Conservation (phyloP, 306 rosid genomes). For the Cyclanthera cordifolia region DNA sequence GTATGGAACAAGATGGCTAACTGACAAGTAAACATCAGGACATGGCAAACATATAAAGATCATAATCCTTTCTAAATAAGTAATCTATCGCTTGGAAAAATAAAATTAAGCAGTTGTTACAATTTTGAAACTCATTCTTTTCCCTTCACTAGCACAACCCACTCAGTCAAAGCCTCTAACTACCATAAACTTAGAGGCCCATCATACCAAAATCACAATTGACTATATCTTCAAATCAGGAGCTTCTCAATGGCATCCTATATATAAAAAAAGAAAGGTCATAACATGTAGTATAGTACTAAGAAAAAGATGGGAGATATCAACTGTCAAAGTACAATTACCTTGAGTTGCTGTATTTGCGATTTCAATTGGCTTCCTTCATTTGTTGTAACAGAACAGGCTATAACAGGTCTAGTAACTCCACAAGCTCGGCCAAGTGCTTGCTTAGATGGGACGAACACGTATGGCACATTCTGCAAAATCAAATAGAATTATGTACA, state of each 20-base stretch:
- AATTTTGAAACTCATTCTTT: slow-evolving; percentile 18
- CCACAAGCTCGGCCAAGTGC: slow-evolving; percentile 95
- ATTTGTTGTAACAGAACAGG: slow-evolving; percentile 76
- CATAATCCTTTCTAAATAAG: neutral
- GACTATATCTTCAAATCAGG: slow-evolving; percentile 35
- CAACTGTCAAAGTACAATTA: slow-evolving; percentile 1
- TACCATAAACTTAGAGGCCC: slow-evolving; percentile 53
- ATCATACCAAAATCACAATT: slow-evolving; percentile 37
- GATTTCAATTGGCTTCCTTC: slow-evolving; percentile 93
- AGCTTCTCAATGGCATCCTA: slow-evolving; percentile 97
- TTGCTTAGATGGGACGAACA: slow-evolving; percentile 83
- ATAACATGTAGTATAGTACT: neutral
- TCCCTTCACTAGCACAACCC: slow-evolving; percentile 11
- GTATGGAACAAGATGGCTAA: neutral
- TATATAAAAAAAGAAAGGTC: slow-evolving; percentile 7
- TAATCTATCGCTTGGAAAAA: neutral
- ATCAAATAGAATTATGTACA: neutral
- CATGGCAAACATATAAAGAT: neutral
- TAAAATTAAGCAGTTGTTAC: slow-evolving; percentile 16
- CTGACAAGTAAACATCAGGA: neutral
- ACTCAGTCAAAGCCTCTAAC: slow-evolving; percentile 77
- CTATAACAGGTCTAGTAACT: slow-evolving; percentile 78
- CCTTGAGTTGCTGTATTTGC: slow-evolving; percentile 80
- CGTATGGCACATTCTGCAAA: slow-evolving; percentile 73
- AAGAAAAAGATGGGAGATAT: neutral